A percentile compares a stretch with the other conserved stretches of the same genome.
phyloP scores from a whole-genome alignment of 805 yeast species.

The Sporopachydermia quercuum region DNA sequence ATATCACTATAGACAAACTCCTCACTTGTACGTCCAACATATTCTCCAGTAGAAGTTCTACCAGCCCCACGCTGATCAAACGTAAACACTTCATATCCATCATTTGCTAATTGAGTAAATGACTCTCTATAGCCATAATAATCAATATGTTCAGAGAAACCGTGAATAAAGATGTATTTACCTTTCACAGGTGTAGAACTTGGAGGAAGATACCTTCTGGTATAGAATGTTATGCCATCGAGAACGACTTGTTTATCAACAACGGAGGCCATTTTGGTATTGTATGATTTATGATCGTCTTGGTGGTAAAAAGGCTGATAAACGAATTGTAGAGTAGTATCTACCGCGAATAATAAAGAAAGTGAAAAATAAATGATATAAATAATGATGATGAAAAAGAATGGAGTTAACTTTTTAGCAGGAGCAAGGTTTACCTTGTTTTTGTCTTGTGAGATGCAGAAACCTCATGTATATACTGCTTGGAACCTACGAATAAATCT shows the following conservation, averaged over 20 bases:
- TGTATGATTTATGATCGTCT: no score
- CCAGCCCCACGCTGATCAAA: conserved; percentile 74
- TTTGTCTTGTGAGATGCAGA: no score
- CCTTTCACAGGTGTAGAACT: background rate
- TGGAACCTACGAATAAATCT: no score
- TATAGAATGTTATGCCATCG: background rate
- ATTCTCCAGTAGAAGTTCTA: conserved; percentile 37
- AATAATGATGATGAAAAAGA: no score
- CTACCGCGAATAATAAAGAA: no score
- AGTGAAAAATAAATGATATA: no score
- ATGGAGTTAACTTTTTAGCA: no score
- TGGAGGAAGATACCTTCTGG: background rate
- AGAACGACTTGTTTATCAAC: background rate
- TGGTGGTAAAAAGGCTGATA: no score
- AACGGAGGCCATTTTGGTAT: no score
- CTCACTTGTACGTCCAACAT: conserved; percentile 44
- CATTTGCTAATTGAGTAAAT: background rate
- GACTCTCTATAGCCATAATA: background rate
- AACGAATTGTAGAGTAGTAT: no score
- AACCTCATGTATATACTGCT: no score
- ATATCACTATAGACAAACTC: conserved; percentile 40
- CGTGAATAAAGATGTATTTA: background rate
- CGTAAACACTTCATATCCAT: conserved; percentile 51
- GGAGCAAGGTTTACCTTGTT: no score
- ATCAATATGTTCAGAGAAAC: conserved; percentile 2